These are phyloP conservation scores for Neofusicoccum cordaticola DNA, from an alignment of 2,329 filamentous ascomycete genomes.

Conservation along the genomic window DNA sequence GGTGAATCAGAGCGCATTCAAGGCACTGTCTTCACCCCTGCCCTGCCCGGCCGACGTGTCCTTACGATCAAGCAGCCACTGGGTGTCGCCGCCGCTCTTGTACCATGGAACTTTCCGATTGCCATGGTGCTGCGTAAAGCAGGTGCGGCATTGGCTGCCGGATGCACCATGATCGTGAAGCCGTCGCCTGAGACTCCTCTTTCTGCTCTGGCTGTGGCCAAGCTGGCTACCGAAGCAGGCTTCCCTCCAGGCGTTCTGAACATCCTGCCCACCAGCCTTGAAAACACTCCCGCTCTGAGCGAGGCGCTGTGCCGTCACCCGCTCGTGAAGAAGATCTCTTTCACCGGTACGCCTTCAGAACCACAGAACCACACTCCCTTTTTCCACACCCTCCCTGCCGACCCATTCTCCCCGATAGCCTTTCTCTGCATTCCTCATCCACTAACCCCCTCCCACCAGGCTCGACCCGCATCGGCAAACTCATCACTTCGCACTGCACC, in stretches of 20 bases:
- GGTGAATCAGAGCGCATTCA: conserved; percentile 61
- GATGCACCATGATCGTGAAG: conserved; percentile 66
- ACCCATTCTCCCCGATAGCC: not conserved
- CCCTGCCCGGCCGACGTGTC: conserved; percentile 61
- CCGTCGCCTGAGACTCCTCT: conserved; percentile 21
- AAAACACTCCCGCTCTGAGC: conserved; percentile 54
- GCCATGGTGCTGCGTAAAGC: conserved; percentile 68
- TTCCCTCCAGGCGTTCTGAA: conserved; percentile 60
- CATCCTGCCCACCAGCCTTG: conserved; percentile 58
- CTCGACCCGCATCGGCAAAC: conserved; percentile 59
- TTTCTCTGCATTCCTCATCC: not conserved
- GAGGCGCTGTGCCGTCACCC: conserved; percentile 57
- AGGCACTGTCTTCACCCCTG: conserved; percentile 58
- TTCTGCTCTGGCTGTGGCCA: conserved; percentile 18
- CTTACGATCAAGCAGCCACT: conserved; percentile 74
- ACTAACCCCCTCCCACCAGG: conserved; percentile 19
- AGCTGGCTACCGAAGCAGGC: conserved; percentile 26
- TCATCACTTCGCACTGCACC: conserved; percentile 59
- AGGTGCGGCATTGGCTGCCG: conserved; percentile 65
- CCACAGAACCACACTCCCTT: not conserved
- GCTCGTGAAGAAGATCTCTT: conserved; percentile 60
- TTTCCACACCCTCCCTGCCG: not conserved
- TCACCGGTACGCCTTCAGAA: conserved; percentile 41
- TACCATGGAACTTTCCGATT: conserved; percentile 72
- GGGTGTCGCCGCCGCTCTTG: conserved; percentile 65